Evolutionary conservation across 495 filamentous ascomycete species (phyloP).

Genomic region (Cercophora sp.): DNA sequence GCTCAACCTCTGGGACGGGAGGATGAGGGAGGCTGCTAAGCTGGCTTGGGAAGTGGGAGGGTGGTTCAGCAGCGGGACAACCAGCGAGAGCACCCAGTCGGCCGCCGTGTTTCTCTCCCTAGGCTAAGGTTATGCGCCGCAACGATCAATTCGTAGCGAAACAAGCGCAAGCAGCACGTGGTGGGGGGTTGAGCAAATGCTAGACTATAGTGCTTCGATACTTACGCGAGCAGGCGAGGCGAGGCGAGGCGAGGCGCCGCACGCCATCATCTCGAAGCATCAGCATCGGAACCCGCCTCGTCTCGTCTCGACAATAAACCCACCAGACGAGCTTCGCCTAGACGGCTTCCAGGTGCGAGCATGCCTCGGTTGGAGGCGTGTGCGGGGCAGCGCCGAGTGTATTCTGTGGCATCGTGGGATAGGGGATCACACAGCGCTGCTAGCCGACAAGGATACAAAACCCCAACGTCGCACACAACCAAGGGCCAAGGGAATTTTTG

Average conservation of each 20-base stretch:
- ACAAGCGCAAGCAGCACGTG: too few relatives aligned
- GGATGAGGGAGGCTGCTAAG: neutral
- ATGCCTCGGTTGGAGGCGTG: conserved; percentile 2
- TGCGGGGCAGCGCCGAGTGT: too few relatives aligned
- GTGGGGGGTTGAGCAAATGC: too few relatives aligned
- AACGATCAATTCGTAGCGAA: too few relatives aligned
- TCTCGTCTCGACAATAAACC: too few relatives aligned
- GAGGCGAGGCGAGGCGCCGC: conserved; percentile 4
- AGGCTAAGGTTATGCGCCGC: too few relatives aligned
- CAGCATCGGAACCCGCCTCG: conserved; percentile 1
- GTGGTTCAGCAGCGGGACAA: conserved; percentile 4
- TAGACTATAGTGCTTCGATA: too few relatives aligned
- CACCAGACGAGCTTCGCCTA: neutral
- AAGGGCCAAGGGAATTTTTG: conserved; percentile 3
- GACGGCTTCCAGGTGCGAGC: neutral
- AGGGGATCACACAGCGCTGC: neutral
- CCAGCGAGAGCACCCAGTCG: too few relatives aligned
- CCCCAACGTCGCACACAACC: conserved; percentile 8
- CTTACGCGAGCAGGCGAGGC: conserved; percentile 6
- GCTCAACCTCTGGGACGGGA: neutral
- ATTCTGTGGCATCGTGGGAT: conserved; percentile 1
- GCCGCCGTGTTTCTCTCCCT: too few relatives aligned
- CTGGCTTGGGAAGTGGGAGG: conserved; percentile 7
- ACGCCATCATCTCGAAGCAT: conserved; percentile 1
- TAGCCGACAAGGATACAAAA: conserved; percentile 5